phyloP scores from a whole-genome alignment of 352 stramenopile genomes.

The Pythium angustatum region DNA sequence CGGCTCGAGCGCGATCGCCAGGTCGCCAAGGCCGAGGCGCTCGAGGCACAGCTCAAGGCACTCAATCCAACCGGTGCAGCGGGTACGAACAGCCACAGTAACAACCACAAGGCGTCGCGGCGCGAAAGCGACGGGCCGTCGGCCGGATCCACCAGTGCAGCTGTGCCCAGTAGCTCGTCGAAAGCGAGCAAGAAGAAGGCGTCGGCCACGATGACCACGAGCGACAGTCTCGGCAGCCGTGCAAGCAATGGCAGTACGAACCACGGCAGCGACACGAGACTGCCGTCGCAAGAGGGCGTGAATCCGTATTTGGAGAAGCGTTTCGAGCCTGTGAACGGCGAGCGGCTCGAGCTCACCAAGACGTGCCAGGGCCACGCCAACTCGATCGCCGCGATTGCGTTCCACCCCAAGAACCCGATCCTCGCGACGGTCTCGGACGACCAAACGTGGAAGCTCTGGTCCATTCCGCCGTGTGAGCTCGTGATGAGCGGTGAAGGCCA shows the following conservation, averaged over 20 bases:
- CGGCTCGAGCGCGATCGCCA: constrained; percentile 92
- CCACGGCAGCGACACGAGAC: constrained; percentile 50
- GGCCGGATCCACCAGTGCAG: constrained; percentile 13
- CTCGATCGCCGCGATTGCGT: constrained; percentile 86
- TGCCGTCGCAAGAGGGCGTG: constrained; percentile 54
- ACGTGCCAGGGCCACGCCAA: constrained; percentile 92
- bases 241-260: constrained; percentile 2
- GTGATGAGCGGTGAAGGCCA: constrained; percentile 96
- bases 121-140: constrained; percentile 11
- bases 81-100: background rate
- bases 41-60: constrained; percentile 85
- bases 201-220: constrained; percentile 1
- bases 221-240: constrained; percentile 18
- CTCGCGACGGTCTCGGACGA: constrained; percentile 94
- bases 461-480: constrained; percentile 89
- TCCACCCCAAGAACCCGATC: constrained; percentile 93
- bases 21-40: constrained; percentile 83
- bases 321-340: constrained; percentile 63
- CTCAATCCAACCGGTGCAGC: constrained; percentile 16
- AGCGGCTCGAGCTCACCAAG: constrained; percentile 82
- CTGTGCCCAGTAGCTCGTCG: background rate
- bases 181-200: constrained; percentile 41
- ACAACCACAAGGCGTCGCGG: constrained; percentile 28
- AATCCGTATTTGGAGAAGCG: constrained; percentile 79
- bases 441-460: constrained; percentile 95